phyloP scores from a whole-genome alignment of 1,284 basidiomycete genomes.

The Exobasidium rhododendri region DNA sequence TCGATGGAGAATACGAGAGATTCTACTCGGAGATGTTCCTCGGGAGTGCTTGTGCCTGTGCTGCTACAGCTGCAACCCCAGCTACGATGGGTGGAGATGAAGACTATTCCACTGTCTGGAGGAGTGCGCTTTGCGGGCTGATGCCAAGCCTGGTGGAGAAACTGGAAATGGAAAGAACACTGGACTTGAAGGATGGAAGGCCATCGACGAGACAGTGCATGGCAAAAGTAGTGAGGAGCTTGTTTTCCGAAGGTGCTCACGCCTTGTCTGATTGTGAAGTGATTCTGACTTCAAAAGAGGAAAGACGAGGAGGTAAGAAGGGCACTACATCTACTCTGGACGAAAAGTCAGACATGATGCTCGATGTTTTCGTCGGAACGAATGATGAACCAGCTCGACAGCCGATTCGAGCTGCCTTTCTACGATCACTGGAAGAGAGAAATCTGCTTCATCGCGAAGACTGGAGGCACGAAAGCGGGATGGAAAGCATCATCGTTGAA shows the following conservation, averaged over 20 bases:
- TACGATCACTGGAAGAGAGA: constrained; percentile 31
- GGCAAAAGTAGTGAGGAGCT: not conserved
- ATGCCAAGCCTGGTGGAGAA: not conserved
- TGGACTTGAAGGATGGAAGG: not conserved
- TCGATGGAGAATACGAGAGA: not conserved
- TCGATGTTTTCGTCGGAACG: constrained; percentile 21
- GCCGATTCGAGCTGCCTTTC: constrained; percentile 29
- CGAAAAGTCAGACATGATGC: constrained; percentile 8
- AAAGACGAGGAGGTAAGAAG: not conserved
- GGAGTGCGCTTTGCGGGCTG: constrained; percentile 6
- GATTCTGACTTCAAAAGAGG: not conserved
- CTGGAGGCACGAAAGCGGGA: constrained; percentile 28
- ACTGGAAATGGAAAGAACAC: not conserved
- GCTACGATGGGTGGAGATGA: constrained; percentile 1
- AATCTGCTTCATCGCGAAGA: constrained; percentile 16
- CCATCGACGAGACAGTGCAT: not conserved
- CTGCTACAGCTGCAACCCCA: constrained; percentile 1
- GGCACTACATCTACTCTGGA: not conserved
- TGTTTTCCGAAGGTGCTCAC: not conserved
- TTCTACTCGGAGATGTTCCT: constrained; percentile 1
- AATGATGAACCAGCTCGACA: constrained; percentile 23
- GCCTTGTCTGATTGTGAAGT: not conserved
- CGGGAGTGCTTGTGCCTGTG: not conserved
- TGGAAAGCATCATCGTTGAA: constrained; percentile 30
- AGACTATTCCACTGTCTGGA: constrained; percentile 1